Base-by-base conservation (phyloP, 2,329 filamentous ascomycete species). In the Sphaceloma murrayae region DNA sequence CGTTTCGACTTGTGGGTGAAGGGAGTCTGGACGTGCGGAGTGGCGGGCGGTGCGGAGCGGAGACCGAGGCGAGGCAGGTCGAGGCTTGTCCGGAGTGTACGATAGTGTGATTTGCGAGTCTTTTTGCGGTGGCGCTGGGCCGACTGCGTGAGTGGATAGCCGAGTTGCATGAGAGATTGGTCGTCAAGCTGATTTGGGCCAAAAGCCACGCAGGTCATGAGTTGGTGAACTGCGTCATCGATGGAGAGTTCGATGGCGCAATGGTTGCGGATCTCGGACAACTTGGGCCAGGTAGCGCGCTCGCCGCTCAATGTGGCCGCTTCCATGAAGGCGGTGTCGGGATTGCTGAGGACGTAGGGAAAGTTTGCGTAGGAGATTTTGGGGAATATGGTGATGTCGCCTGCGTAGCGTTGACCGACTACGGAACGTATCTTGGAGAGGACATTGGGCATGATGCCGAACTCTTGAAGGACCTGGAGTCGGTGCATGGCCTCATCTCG, bases 371-470 rank as follows among this genome's bases (percentile, higher is more conserved):
- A 77, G 3, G 74, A 75, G 47, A 94, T 80, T 44, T 86, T 78
- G 0, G 88, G 88, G 22, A 94, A 71, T 44, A 96, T 94, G 33
- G 87, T 96, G 58, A 96, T 94, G 61, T 96, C 88, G 5, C 89
- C 89, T 2, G 85, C 88, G 57, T 96, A 96, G 51, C 83, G 85
- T 56, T 96, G 89, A 51, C 80, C 88, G 39, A 96, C 70, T 11
- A 96, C 78, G 1, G 85, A 88, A 31, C 78, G 75, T 16, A 80
- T 70, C 13, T 51, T 51, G 34, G 80, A 85, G 52, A 86, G 72
- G 1, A 83, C 69, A 46, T 82, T 91, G 11, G 85, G 83, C 49
- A 91, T 80, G 32, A 94, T 65, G 13, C 86, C 85, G 22, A 93
- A 63, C 56, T 94, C 86, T 0, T 83, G 76, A 46, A 94, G 68